These are phyloP conservation scores for Ogataea henricii DNA, from an alignment of 805 yeast genomes.

Conservation along the genomic window DNA sequence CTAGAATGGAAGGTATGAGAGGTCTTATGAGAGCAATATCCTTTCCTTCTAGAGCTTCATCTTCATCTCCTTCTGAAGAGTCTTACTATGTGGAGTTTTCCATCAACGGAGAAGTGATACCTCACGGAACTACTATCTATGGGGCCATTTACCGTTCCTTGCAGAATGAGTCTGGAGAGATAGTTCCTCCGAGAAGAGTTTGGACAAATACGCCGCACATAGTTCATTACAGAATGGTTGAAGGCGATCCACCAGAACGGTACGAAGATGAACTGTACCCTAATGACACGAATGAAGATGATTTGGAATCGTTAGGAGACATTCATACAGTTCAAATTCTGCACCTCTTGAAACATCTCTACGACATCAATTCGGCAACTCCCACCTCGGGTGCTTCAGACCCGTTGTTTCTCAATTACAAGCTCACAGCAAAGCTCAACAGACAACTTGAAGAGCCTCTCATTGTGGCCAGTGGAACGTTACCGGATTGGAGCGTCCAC, in stretches of 20 bases:
- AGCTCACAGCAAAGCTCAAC: conserved; percentile 80
- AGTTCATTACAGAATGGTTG: conserved; percentile 47
- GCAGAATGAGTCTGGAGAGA: conserved; percentile 39
- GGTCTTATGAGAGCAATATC: conserved; percentile 27
- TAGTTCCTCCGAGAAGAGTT: conserved; percentile 48
- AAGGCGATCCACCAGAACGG: conserved; percentile 29
- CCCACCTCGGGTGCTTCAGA: conserved; percentile 31
- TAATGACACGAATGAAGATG: conserved; percentile 30
- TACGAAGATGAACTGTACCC: conserved; percentile 35
- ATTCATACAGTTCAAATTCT: conserved; percentile 42
- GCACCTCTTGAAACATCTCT: conserved; percentile 49
- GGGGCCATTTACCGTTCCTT: conserved; percentile 66
- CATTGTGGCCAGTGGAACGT: conserved; percentile 79
- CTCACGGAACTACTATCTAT: conserved; percentile 69
- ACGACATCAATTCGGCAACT: conserved; percentile 39
- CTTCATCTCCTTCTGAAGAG: conserved; percentile 12
- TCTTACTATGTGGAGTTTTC: conserved; percentile 54
- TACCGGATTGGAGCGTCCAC: conserved; percentile 83
- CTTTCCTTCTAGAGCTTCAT: conserved; percentile 11
- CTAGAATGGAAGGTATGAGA: conserved; percentile 38
- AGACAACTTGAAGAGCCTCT: conserved; percentile 89
- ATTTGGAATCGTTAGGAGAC: conserved; percentile 35
- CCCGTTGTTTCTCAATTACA: conserved; percentile 64
- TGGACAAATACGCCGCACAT: conserved; percentile 61
- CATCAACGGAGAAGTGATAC: conserved; percentile 57